A percentile compares a stretch with the other conserved stretches of the same genome.
Evolutionary conservation across 2,329 filamentous ascomycete genomes (phyloP).

Genomic region (Nemania sp.): DNA sequence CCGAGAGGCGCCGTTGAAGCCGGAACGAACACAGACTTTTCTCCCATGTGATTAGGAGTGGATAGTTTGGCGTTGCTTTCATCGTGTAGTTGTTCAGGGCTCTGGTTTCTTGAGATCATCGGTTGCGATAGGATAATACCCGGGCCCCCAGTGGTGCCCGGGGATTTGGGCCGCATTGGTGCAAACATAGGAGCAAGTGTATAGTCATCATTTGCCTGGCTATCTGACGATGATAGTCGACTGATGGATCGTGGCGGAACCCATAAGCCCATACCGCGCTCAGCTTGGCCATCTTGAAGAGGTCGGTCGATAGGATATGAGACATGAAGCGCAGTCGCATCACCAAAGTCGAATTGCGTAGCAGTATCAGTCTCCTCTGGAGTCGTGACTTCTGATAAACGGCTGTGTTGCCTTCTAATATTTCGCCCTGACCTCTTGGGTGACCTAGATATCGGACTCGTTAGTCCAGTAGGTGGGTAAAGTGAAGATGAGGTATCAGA

Average conservation of each 20-base stretch:
- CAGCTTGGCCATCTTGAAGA: slow-evolving; percentile 13
- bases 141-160: neutral
- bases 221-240: neutral
- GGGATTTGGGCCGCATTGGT: neutral
- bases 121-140: slow-evolving; percentile 2
- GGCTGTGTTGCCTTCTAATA: slow-evolving; percentile 33
- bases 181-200: neutral
- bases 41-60: neutral
- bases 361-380: slow-evolving; percentile 30
- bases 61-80: neutral
- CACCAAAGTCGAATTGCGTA: slow-evolving; percentile 6
- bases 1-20: neutral
- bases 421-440: slow-evolving; percentile 26
- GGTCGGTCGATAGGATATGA: slow-evolving; percentile 17
- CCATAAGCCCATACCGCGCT: slow-evolving; percentile 7
- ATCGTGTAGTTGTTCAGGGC: slow-evolving; percentile 1
- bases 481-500: slow-evolving; percentile 24
- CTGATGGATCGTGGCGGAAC: slow-evolving; percentile 18
- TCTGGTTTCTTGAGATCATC: slow-evolving; percentile 22
- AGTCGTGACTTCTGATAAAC: slow-evolving; percentile 38
- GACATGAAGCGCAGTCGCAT: neutral
- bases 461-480: slow-evolving; percentile 6
- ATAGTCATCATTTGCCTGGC: neutral
- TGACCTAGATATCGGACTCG: slow-evolving; percentile 19
- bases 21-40: neutral